A percentile compares a stretch with the other conserved stretches of the same genome.
Conservation (phyloP, 1,139 yeast species). For the Kodamaea ohmeri region DNA sequence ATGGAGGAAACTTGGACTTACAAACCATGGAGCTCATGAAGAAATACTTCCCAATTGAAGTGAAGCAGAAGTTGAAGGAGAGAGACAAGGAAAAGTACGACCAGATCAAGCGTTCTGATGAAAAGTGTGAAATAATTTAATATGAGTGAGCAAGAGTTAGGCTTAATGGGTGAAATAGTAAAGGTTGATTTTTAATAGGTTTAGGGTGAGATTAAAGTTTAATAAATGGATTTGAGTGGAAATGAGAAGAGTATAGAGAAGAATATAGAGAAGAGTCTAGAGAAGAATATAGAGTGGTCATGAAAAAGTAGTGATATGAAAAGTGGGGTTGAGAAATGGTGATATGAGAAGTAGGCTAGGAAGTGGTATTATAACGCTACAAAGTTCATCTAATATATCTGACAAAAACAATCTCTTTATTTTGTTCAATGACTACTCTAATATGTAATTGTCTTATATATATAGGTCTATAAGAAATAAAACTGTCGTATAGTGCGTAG, state of each 20-base stretch:
- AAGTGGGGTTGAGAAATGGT: too few species aligned
- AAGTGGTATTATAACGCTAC: too few species aligned
- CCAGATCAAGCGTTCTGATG: constrained; percentile 26
- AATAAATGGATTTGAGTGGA: too few species aligned
- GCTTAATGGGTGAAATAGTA: too few species aligned
- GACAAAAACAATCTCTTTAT: neutral
- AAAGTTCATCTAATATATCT: too few species aligned
- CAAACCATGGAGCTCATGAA: constrained; percentile 53
- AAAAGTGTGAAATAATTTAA: constrained; percentile 28
- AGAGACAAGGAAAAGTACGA: constrained; percentile 53
- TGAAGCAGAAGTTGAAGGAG: constrained; percentile 57
- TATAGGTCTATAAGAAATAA: constrained; percentile 4
- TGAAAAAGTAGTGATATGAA: too few species aligned
- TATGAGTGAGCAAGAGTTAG: neutral
- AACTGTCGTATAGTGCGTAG: neutral
- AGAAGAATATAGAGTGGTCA: too few species aligned
- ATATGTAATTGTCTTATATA: neutral
- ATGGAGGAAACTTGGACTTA: constrained; percentile 57
- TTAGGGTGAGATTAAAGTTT: too few species aligned
- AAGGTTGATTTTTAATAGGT: too few species aligned
- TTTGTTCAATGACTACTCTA: neutral
- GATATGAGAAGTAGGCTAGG: too few species aligned
- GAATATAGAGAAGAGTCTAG: too few species aligned
- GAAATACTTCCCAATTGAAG: constrained; percentile 62
- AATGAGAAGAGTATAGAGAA: too few species aligned